phyloP scores from a whole-genome alignment of 108 stramenopile genomes.

The Nannochloropsis gaditana region DNA sequence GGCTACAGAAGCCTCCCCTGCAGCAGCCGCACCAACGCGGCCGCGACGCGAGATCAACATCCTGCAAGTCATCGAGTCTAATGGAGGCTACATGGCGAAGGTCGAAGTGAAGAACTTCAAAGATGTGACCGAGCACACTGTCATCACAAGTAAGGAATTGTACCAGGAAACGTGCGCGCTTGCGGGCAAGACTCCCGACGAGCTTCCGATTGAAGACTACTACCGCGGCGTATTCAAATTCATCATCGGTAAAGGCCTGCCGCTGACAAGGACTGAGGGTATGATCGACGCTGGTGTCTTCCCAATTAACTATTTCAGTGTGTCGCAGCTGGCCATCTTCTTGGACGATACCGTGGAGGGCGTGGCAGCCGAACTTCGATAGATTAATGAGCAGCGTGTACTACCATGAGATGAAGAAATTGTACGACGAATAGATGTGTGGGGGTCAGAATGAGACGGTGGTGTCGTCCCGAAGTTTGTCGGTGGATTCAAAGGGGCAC shows the following conservation, averaged over 20 bases:
- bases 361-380: slow-evolving; percentile 1
- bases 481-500: too few species aligned
- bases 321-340: neutral
- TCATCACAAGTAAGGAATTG: neutral
- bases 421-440: too few species aligned
- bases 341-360: slow-evolving; percentile 1
- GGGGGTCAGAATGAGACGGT: too few species aligned
- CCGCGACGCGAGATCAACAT: neutral
- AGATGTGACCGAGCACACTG: slow-evolving; percentile 9
- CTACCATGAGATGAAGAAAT: too few species aligned
- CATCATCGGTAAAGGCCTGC: neutral
- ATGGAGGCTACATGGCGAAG: neutral
- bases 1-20: neutral
- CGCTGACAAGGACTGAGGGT: slow-evolving; percentile 6
- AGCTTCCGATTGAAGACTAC: neutral
- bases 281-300: slow-evolving; percentile 20
- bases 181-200: neutral
- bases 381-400: neutral
- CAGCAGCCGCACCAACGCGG: neutral
- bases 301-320: slow-evolving; percentile 20
- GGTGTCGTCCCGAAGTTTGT: too few species aligned
- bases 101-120: slow-evolving; percentile 13
- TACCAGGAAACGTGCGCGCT: neutral
- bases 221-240: neutral
- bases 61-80: neutral